Evolutionary conservation across 2,329 filamentous ascomycete genomes (phyloP), one percentile per base, ranked within the genome.

Genomic region (Monilinia polystroma): DNA sequence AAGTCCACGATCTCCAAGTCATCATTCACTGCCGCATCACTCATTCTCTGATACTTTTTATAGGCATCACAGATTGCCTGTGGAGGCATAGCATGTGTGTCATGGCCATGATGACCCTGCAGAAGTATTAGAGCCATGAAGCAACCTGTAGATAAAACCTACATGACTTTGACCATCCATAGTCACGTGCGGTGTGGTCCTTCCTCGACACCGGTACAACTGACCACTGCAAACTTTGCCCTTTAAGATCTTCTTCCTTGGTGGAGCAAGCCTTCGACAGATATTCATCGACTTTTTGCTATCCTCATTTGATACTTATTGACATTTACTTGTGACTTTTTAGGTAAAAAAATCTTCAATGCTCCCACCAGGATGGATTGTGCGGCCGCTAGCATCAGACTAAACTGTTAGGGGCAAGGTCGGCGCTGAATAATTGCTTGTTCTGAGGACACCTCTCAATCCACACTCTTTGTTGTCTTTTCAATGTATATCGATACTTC

Each of bases 41-140:
- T 68, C 70, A 75, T 73, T 57, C 71, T 72, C 52, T 76, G 73
- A 54, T 76, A 76, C 56, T 72, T 75, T 57, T 75, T 75, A 49
- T 75, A 76, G n/a, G 70, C 64, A 68, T 76, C 71, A 43, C 74
- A 75, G 18, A 76, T 73, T 41, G 72, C 73, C 53, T 75, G 72
- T 5, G 75, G 75, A 3, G 75, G 75, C n/a, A 74, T 68, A n/a
- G 74, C 75, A 69, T 76, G 74, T 2, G 74, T 75, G 67, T 76
- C 73, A 74, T 73, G 72, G 5, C 66, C 64, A 67, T 73, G 72
- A 38, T 70, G 64, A 49, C 57, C 52, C 62, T 72, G 23, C 26
- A 52, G 2, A n/a, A 14, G 4, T 64, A 32, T 51, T 66, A 52
- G 60, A 49, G 18, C 32, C 57, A 63, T 43, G 47, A 38, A 49